Conservation (phyloP, 2,329 filamentous ascomycete species). For the Dendrostoma leiphaemia region DNA sequence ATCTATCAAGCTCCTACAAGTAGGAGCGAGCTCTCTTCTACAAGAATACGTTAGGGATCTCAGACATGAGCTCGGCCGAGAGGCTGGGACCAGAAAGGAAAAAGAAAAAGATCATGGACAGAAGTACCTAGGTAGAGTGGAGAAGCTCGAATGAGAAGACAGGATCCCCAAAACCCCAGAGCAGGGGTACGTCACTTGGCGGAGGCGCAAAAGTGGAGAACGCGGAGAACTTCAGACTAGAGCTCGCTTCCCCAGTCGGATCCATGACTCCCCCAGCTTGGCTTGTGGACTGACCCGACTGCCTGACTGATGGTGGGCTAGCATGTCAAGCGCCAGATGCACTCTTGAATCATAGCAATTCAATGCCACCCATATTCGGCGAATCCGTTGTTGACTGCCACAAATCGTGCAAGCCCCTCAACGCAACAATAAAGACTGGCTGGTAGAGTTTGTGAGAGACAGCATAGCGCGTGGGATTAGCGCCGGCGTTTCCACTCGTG, state of each 20-base stretch:
- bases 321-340: no score
- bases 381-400: background rate
- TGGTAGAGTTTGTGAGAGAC: background rate
- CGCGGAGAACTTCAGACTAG: slow-evolving; percentile 12
- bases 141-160: background rate
- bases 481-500: background rate
- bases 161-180: background rate
- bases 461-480: slow-evolving; percentile 3
- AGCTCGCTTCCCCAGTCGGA: slow-evolving; percentile 7
- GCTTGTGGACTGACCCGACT: no score
- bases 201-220: slow-evolving; percentile 2
- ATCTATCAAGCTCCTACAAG: no score
- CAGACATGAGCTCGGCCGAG: no score
- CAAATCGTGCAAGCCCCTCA: no score
- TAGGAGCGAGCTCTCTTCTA: no score
- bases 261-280: slow-evolving; percentile 9
- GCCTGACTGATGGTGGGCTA: no score
- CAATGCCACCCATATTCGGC: background rate
- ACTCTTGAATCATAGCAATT: no score
- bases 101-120: no score
- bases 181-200: slow-evolving; percentile 8
- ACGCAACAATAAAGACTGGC: no score
- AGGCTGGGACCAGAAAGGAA: background rate
- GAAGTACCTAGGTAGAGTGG: no score
- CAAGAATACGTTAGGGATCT: no score